Percentiles rank a stretch among this genome's conserved stretches.
Conservation (phyloP, 805 yeast species). For the Phaffomyces thermotolerans region DNA sequence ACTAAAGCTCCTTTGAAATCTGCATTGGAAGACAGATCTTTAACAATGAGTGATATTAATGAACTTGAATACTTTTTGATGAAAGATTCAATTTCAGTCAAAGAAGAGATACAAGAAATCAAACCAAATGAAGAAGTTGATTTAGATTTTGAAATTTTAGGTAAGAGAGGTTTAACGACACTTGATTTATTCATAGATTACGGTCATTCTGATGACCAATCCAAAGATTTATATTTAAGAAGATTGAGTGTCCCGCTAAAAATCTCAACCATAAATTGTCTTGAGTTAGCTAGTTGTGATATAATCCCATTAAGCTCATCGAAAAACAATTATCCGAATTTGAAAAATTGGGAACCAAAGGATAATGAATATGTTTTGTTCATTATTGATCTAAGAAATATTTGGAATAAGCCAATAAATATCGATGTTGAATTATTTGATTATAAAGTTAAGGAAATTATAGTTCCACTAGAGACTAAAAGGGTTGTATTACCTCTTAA, state of each 20-base stretch:
- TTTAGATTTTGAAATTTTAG: conserved; percentile 53
- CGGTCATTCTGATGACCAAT: conserved; percentile 31
- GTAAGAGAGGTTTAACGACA: conserved; percentile 66
- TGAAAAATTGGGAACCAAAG: conserved; percentile 3
- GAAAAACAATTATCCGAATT: not conserved
- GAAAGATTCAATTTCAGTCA: conserved; percentile 48
- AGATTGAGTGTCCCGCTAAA: conserved; percentile 60
- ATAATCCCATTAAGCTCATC: conserved; percentile 44
- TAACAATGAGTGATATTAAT: conserved; percentile 57
- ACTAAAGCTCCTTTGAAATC: conserved; percentile 56
- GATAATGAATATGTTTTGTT: conserved; percentile 50
- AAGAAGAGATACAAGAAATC: conserved; percentile 18
- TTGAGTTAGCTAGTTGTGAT: conserved; percentile 72
- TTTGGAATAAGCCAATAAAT: conserved; percentile 58
- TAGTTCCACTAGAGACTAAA: conserved; percentile 39
- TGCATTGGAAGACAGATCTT: conserved; percentile 39
- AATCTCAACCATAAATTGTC: conserved; percentile 62
- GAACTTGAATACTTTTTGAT: conserved; percentile 68
- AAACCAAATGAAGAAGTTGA: conserved; percentile 33
- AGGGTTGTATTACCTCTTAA: conserved; percentile 68
- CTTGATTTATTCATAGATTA: conserved; percentile 64
- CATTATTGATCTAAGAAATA: conserved; percentile 71
- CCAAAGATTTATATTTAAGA: conserved; percentile 38
- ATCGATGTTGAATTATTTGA: conserved; percentile 29
- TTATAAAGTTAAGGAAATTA: conserved; percentile 16